Percentiles rank a stretch among this genome's conserved stretches.
Conservation (phyloP, 2,329 filamentous ascomycete genomes). For the Clarireedia hainanense region DNA sequence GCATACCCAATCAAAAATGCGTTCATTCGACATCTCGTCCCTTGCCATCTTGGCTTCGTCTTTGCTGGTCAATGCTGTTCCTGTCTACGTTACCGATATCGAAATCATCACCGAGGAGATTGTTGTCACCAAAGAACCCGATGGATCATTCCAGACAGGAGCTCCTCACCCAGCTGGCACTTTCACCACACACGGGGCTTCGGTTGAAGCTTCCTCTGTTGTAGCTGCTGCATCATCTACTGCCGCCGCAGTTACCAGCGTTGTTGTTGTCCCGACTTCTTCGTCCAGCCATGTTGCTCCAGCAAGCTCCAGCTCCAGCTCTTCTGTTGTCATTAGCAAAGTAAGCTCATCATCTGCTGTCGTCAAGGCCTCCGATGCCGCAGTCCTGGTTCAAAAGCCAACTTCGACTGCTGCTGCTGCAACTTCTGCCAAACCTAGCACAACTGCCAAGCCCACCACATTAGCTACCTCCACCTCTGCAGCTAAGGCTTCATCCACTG, state of each 20-base stretch:
- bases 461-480: background rate
- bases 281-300: background rate
- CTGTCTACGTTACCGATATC: slow-evolving; percentile 16
- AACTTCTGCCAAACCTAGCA: background rate
- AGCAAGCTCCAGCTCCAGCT: background rate
- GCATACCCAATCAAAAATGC: slow-evolving; percentile 16
- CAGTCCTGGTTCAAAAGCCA: background rate
- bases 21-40: slow-evolving; percentile 19
- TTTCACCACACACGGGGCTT: slow-evolving; percentile 12
- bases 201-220: background rate
- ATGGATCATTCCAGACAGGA: slow-evolving; percentile 19
- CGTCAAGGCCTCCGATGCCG: background rate
- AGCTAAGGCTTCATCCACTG: background rate
- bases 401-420: background rate
- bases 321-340: background rate
- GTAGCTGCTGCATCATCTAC: slow-evolving; percentile 7
- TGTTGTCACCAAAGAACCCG: slow-evolving; percentile 16
- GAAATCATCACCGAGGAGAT: slow-evolving; percentile 21
- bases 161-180: slow-evolving; percentile 16
- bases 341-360: background rate
- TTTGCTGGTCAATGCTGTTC: slow-evolving; percentile 26
- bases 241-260: background rate
- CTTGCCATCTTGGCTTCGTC: slow-evolving; percentile 24
- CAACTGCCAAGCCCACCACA: slow-evolving; percentile 5
- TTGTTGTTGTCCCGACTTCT: background rate